Percentiles rank a stretch among this genome's conserved stretches.
Conservation (phyloP, 805 yeast genomes). For the Yamadazyma scolyti region DNA sequence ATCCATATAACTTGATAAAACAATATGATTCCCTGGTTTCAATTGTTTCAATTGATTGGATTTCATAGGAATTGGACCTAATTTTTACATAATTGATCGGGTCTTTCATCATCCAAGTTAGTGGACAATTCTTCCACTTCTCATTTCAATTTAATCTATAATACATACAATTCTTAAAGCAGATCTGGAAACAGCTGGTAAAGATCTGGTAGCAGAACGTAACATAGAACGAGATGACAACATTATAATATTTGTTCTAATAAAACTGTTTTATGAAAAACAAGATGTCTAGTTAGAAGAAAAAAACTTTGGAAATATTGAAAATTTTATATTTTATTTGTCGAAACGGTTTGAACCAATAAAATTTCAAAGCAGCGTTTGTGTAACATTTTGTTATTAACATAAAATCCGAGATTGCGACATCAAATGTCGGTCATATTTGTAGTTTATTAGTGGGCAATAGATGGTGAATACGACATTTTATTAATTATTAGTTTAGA, state of each 20-base stretch:
- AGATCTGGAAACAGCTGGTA: constrained; percentile 40
- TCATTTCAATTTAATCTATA: no score
- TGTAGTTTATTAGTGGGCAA: no score
- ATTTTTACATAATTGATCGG: no score
- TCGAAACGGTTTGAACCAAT: constrained; percentile 13
- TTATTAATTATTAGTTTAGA: no score
- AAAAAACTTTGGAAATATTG: constrained; percentile 12
- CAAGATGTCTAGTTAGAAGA: constrained; percentile 6
- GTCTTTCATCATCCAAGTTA: no score
- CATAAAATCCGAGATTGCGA: no score
- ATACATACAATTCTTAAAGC: constrained; percentile 34
- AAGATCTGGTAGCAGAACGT: constrained; percentile 82
- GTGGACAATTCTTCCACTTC: no score
- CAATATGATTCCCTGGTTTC: neutral
- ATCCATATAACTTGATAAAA: no score
- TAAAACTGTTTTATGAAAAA: constrained; percentile 5
- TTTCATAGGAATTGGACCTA: no score
- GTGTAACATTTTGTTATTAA: constrained; percentile 6
- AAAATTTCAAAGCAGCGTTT: constrained; percentile 7
- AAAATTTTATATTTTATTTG: constrained; percentile 14
- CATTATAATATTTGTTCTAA: constrained; percentile 38
- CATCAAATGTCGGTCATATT: no score
- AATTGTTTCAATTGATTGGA: no score
- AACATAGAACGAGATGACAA: constrained; percentile 82
- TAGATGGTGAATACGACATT: no score